Evolutionary conservation across 164 flowering plant species (phyloP).

Genomic region (Chimonanthus praecox): DNA sequence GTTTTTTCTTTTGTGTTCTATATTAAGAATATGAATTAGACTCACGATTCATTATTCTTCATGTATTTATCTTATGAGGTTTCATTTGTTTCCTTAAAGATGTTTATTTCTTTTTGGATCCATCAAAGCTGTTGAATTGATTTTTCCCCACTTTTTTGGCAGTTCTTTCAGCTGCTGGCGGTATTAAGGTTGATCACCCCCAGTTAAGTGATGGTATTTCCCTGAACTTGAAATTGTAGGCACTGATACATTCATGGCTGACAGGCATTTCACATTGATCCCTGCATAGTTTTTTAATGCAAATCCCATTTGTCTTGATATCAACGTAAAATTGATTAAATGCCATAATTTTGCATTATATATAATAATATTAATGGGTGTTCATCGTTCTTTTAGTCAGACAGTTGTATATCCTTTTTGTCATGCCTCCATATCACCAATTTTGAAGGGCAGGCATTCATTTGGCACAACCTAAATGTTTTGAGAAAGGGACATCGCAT

Average conservation of each 20-base stretch:
- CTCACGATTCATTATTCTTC: not conserved
- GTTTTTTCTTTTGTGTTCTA: not conserved
- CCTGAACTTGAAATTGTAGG: constrained; percentile 3
- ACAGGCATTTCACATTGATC: not conserved
- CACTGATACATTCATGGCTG: not conserved
- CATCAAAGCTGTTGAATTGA: not conserved
- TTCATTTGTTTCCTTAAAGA: not conserved
- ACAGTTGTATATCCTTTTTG: too few relatives aligned
- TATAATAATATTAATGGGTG: too few relatives aligned
- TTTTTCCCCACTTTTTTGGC: constrained; percentile 13
- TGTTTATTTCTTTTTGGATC: not conserved
- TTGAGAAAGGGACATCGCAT: too few relatives aligned
- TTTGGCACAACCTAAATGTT: too few relatives aligned
- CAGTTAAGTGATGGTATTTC: constrained; percentile 61
- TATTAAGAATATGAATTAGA: not conserved
- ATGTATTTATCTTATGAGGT: not conserved
- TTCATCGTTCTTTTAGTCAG: too few relatives aligned
- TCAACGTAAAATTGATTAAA: too few relatives aligned
- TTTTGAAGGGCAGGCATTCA: too few relatives aligned
- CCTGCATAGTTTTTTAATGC: too few relatives aligned
- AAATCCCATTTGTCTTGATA: too few relatives aligned
- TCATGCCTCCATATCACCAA: too few relatives aligned
- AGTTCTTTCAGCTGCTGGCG: constrained; percentile 98
- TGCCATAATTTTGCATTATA: too few relatives aligned
- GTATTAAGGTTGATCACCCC: constrained; percentile 83